phyloP scores from a whole-genome alignment of 1,139 yeast genomes.

The Meyerozyma guilliermondii region DNA sequence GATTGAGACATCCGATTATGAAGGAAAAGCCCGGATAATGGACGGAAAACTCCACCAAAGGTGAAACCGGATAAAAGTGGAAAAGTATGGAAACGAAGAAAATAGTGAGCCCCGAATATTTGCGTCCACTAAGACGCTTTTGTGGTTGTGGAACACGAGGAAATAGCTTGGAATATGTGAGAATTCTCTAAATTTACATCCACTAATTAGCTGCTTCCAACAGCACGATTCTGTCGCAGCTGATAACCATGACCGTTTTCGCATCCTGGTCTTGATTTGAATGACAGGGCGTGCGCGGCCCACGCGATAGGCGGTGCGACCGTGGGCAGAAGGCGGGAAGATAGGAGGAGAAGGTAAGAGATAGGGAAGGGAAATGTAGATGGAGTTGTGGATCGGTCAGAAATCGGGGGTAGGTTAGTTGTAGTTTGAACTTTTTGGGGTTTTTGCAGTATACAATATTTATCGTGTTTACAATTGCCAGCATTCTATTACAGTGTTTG shows the following conservation, averaged over 20 bases:
- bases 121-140: not conserved
- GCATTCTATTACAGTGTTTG: too few relatives aligned
- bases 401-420: too few relatives aligned
- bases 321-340: not conserved
- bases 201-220: not conserved
- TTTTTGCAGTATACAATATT: too few relatives aligned
- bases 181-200: not conserved
- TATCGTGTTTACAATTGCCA: too few relatives aligned
- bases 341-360: not conserved
- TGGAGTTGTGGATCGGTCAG: not conserved
- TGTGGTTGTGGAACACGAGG: not conserved
- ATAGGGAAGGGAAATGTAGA: not conserved
- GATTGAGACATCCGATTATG: not conserved
- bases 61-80: not conserved
- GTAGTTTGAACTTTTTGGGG: too few relatives aligned
- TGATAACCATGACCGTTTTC: conserved; percentile 2
- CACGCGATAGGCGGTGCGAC: not conserved
- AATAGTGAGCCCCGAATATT: not conserved
- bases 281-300: conserved; percentile 2
- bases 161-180: not conserved
- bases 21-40: not conserved
- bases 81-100: not conserved
- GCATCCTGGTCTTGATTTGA: conserved; percentile 1
- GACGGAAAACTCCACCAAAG: not conserved
- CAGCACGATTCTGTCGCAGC: conserved; percentile 1